phyloP scores from a whole-genome alignment of 768 basidiomycete species.

The Rubroboletus pulcherrimus region DNA sequence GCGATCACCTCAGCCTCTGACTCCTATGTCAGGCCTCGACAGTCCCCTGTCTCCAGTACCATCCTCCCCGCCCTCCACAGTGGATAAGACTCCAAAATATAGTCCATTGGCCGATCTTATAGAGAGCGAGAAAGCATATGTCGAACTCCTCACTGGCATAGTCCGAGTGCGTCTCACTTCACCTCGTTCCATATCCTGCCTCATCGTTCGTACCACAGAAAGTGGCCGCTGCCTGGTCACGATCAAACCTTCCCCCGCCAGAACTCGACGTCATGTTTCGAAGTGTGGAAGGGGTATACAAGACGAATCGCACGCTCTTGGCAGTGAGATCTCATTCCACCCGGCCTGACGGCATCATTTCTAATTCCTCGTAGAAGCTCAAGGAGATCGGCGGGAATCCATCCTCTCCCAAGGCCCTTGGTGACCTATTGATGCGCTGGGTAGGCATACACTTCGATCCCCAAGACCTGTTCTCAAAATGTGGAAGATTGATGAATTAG shows the following conservation, averaged over 20 bases:
- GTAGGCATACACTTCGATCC: constrained; percentile 43
- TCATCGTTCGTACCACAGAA: constrained; percentile 50
- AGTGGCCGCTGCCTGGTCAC: constrained; percentile 97
- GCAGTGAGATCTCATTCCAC: constrained; percentile 40
- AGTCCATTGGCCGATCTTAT: constrained; percentile 92
- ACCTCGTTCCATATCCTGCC: neutral
- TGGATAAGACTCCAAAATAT: constrained; percentile 53
- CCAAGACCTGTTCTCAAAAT: constrained; percentile 17
- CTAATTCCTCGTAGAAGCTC: constrained; percentile 60
- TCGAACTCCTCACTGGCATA: constrained; percentile 83
- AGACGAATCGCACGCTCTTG: constrained; percentile 80
- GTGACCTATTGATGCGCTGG: constrained; percentile 97
- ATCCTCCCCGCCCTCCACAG: constrained; percentile 28
- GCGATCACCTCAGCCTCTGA: constrained; percentile 15
- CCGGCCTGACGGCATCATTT: neutral
- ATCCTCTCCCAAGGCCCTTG: constrained; percentile 87
- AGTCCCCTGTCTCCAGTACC: constrained; percentile 19
- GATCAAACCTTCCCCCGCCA: constrained; percentile 88
- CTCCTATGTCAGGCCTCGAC: constrained; percentile 19
- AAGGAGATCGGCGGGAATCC: constrained; percentile 93
- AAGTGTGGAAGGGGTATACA: constrained; percentile 87
- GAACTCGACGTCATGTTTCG: constrained; percentile 94
- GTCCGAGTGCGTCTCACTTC: constrained; percentile 67
- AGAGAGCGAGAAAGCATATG: constrained; percentile 89
- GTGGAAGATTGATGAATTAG: constrained; percentile 83